phyloP scores from a whole-genome alignment of 1,284 basidiomycete genomes.

The Rhodotorula mucilaginosa region DNA sequence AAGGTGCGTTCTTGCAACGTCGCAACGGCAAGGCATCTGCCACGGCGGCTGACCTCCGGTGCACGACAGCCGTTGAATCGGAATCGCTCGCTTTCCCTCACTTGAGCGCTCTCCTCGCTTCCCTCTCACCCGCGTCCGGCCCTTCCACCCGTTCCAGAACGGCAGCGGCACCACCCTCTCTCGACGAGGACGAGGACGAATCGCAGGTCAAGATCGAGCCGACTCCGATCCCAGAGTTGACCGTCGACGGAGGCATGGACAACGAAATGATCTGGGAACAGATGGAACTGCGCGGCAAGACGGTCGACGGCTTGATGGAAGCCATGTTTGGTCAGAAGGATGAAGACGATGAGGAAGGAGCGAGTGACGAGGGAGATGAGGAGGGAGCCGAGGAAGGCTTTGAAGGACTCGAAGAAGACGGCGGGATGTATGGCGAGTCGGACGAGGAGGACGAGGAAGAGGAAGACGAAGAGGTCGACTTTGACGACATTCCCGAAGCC shows the following conservation, averaged over 20 bases:
- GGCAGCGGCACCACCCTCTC: conserved; percentile 57
- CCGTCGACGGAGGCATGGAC: conserved; percentile 72
- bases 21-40: too few relatives aligned
- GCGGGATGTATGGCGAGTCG: background rate
- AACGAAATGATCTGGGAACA: conserved; percentile 91
- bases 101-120: conserved; percentile 65
- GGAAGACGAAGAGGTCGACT: conserved; percentile 52
- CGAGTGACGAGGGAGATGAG: conserved; percentile 38
- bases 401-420: conserved; percentile 20
- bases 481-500: conserved; percentile 1
- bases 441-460: conserved; percentile 9
- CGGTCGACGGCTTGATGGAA: conserved; percentile 52
- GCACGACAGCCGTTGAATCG: conserved; percentile 50
- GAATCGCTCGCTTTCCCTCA: conserved; percentile 65
- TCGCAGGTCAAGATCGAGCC: conserved; percentile 47
- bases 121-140: conserved; percentile 56
- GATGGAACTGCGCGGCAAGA: conserved; percentile 67
- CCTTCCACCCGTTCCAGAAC: conserved; percentile 64
- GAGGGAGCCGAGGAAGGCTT: conserved; percentile 40
- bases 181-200: conserved; percentile 52
- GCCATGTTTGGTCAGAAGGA: conserved; percentile 58
- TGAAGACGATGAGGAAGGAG: conserved; percentile 41
- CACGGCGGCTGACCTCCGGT: too few relatives aligned
- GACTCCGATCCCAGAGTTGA: conserved; percentile 74
- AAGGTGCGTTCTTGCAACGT: conserved; percentile 16